These are phyloP conservation scores for Botrytis elliptica DNA, from an alignment of 2,329 filamentous ascomycete species.

Conservation along the genomic window DNA sequence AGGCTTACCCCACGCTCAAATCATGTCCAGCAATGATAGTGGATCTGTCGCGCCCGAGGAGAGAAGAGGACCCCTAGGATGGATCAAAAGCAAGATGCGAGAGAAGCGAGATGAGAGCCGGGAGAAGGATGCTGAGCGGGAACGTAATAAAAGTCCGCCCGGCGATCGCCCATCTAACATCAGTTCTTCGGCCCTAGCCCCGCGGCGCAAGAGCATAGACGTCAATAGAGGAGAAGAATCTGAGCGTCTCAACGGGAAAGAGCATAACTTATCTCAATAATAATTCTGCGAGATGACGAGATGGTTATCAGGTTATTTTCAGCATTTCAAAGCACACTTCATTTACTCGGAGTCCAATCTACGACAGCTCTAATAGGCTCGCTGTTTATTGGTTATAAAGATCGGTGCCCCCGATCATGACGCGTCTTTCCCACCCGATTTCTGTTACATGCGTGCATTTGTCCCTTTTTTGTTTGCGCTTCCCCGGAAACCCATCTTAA, in stretches of 20 bases:
- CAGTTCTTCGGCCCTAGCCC: constrained; percentile 20
- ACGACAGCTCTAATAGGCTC: constrained; percentile 1
- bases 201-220: constrained; percentile 37
- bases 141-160: constrained; percentile 37
- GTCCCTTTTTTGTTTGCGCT: background rate
- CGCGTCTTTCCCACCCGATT: background rate
- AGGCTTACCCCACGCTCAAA: constrained; percentile 30
- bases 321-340: constrained; percentile 4
- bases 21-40: constrained; percentile 40
- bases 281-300: background rate
- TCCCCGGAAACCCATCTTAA: background rate
- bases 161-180: constrained; percentile 31
- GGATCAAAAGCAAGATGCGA: constrained; percentile 63
- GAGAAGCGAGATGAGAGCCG: constrained; percentile 47
- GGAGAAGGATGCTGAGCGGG: constrained; percentile 35
- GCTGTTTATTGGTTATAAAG: constrained; percentile 8
- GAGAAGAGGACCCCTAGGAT: constrained; percentile 61
- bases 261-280: constrained; percentile 22
- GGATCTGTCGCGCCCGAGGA: constrained; percentile 32
- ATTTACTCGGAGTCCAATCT: background rate
- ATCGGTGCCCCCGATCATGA: background rate
- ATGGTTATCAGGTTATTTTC: background rate
- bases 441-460: constrained; percentile 1
- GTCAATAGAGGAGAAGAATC: constrained; percentile 31
- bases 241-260: constrained; percentile 26